Conservation (phyloP, 2,329 filamentous ascomycete species). For the Aphanoascus verrucosus region DNA sequence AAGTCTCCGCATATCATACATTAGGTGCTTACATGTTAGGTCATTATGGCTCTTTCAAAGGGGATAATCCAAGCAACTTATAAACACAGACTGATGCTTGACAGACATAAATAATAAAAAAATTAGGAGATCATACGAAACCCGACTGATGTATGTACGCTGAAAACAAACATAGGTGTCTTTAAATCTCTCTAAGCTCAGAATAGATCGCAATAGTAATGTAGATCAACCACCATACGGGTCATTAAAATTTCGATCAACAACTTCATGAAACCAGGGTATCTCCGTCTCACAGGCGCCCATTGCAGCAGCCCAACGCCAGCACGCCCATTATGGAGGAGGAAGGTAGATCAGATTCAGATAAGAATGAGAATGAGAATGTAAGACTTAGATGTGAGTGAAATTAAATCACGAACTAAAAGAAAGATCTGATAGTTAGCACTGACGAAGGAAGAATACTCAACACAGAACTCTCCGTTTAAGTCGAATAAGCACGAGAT, state of each 20-base stretch:
- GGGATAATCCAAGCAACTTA: no score
- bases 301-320: not conserved
- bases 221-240: not conserved
- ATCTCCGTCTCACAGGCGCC: constrained; percentile 6
- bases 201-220: not conserved
- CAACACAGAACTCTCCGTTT: not conserved
- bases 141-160: not conserved
- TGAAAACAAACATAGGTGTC: not conserved
- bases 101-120: no score
- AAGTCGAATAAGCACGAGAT: constrained; percentile 9
- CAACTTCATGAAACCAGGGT: constrained; percentile 6
- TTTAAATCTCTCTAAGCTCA: not conserved
- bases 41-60: no score
- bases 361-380: constrained; percentile 3
- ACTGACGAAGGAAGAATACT: not conserved
- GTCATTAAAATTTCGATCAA: not conserved
- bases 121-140: no score
- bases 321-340: constrained; percentile 6
- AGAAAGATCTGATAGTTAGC: not conserved
- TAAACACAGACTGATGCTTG: no score
- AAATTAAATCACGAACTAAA: constrained; percentile 3
- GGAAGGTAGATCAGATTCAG: constrained; percentile 1
- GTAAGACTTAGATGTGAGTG: constrained; percentile 16
- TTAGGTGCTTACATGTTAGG: no score
- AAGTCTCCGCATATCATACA: no score